Base-by-base conservation (phyloP, 2,329 filamentous ascomycete genomes). In the Penicillium corylophilum region DNA sequence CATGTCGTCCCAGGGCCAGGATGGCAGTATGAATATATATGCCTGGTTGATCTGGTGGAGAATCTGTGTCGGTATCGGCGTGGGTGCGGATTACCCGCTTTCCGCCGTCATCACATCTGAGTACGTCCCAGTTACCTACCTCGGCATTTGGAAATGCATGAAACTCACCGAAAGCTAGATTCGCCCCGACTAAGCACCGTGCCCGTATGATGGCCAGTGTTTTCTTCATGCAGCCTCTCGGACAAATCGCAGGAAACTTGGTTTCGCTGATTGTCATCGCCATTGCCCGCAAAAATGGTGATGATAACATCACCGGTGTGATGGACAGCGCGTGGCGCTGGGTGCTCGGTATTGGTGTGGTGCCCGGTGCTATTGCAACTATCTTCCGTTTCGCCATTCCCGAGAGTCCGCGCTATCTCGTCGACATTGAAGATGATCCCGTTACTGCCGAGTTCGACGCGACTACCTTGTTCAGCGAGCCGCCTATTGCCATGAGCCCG, bases 141-240 rank as follows among this genome's bases (percentile, higher is more conserved):
- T n/a, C n/a, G n/a, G n/a, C 8, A n/a, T 15, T 4, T 24, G 6
- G 6, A 7, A 8, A 26, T 16, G 9, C 2, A 22, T n/a, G 5
- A 26, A 39, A 18, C 50, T 61, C 35, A 59, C 48, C 12, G 1
- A 0, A 23, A 20, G 28, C 20, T 18, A 77, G 74, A 55, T 78
- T 79, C 48, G 75, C 76, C 3, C 74, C 76, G 0, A 87, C 83
- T 0, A 80, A 79, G 43, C 83, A 84, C n/a, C 75, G 85, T 44
- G 81, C 81, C n/a, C 82, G 78, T 18, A 88, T 88, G 85, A 74
- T 88, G 57, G 82, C 85, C 5, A 79, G 79, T 3, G 84, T 88
- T 28, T 88, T 88, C 64, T 77, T 86, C 60, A 87, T 86, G 81
- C 85, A 88, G 59, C 84, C 85, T 1, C 71, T 88, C 8, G 85